Base-by-base conservation (phyloP, 2,329 filamentous ascomycete genomes). In the Coniochaeta sp. region DNA sequence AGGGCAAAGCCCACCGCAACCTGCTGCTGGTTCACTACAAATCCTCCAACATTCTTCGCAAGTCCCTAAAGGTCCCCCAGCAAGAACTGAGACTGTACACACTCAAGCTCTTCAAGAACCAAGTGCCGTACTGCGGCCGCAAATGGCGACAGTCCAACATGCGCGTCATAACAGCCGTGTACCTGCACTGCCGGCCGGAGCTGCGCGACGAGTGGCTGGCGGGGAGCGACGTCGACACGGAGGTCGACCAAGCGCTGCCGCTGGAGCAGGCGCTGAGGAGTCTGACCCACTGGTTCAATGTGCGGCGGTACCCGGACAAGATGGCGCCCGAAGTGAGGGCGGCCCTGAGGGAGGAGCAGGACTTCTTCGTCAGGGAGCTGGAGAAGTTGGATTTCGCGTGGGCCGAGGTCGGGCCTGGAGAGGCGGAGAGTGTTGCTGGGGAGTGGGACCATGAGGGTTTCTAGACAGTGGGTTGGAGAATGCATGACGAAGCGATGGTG, bases 71-170 rank as follows among this genome's bases (percentile, higher is more conserved):
- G 66, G 89, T 97, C 24, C 93, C 93, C 0, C 91, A 99, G 69
- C 88, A 88, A 1, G 84, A 91, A 68, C 81, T 99, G 44, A 87
- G 95, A 6, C 86, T 96, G 50, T 98, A 98, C 77, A 96, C 95
- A 0, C 84, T 99, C 66, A 99, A 99, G 75, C 83, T 99, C 0
- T 98, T 98, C 86, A 99, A 99, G 75, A 95, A 92, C 62, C 95
- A 99, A 74, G 95, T 99, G 4, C 95, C 95, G 1, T 99, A 96
- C 79, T 98, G 93, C 73, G 93, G 95, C 24, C 88, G 95, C 50
- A 99, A 99, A 77, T 99, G 95, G 95, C 88, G 95, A 16, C 95
- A 98, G 77, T 88, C 87, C 67, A 98, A 99, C 74, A 99, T 99
- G 95, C 90, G 93, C 59, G 93, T 98, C 69, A 99, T 99, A 70